Conservation (phyloP, 257 asterid genomes). For the Verbena officinalis region DNA sequence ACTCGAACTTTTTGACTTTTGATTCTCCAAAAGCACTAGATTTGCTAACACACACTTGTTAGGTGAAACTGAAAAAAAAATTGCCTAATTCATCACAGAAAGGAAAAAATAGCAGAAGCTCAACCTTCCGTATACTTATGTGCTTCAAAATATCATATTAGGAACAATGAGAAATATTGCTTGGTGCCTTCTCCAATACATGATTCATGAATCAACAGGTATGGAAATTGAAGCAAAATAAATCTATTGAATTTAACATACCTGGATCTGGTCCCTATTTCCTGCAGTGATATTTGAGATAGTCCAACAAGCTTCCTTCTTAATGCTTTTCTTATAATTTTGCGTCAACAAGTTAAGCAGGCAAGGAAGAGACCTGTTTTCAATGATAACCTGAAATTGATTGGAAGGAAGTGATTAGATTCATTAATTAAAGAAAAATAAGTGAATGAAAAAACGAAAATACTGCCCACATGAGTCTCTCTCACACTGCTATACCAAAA, state of each 20-base stretch:
- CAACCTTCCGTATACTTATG: neutral
- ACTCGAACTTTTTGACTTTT: too few species aligned
- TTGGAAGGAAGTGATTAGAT: slow-evolving; percentile 13
- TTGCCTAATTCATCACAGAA: too few species aligned
- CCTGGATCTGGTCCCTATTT: slow-evolving; percentile 56
- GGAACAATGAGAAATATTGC: slow-evolving; percentile 7
- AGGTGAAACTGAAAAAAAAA: too few species aligned
- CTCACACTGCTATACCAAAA: neutral
- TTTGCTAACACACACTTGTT: too few species aligned
- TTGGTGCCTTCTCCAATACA: neutral
- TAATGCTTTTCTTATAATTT: slow-evolving; percentile 54
- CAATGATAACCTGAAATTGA: slow-evolving; percentile 48
- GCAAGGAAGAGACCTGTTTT: slow-evolving; percentile 47
- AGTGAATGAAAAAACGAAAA: neutral
- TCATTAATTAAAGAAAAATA: neutral
- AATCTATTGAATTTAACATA: slow-evolving; percentile 4
- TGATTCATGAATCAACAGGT: neutral
- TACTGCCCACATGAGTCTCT: neutral
- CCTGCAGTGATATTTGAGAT: slow-evolving; percentile 61
- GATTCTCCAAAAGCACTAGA: too few species aligned
- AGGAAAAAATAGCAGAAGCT: too few species aligned
- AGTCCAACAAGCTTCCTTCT: slow-evolving; percentile 63
- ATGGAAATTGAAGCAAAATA: neutral
- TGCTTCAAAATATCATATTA: too few species aligned
- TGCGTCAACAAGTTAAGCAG: slow-evolving; percentile 49